These are phyloP conservation scores for Dissophora ornata DNA, from an alignment of 192 early-diverging fungal species.

Conservation along the genomic window DNA sequence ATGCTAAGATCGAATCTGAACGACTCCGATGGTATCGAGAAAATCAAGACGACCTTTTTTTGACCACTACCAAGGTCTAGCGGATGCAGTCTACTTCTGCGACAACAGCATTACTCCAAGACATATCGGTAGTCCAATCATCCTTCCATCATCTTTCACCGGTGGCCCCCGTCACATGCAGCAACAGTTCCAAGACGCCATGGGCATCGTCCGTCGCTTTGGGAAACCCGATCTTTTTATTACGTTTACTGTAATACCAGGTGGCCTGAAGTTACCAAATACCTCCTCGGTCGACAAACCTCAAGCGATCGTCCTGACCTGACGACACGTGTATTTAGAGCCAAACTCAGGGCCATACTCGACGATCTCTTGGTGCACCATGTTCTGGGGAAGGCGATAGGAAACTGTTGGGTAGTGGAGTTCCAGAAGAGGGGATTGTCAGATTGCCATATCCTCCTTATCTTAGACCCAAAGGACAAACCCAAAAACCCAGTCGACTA, in stretches of 20 bases:
- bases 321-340: slow-evolving; percentile 4
- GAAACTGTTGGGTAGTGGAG: slow-evolving; percentile 17
- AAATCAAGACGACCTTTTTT: background rate
- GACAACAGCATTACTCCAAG: background rate
- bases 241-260: slow-evolving; percentile 17
- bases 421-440: slow-evolving; percentile 40
- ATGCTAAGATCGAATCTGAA: slow-evolving; percentile 21
- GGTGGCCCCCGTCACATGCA: slow-evolving; percentile 35
- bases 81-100: background rate
- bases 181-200: slow-evolving; percentile 9
- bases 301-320: slow-evolving; percentile 28
- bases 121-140: background rate
- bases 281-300: slow-evolving; percentile 8
- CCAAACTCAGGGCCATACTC: slow-evolving; percentile 14
- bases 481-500: background rate
- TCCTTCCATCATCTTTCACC: slow-evolving; percentile 32
- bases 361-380: slow-evolving; percentile 15
- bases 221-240: slow-evolving; percentile 12
- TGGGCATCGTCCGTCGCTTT: slow-evolving; percentile 2
- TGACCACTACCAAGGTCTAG: background rate
- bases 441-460: slow-evolving; percentile 32
- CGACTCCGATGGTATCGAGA: background rate
- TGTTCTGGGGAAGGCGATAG: slow-evolving; percentile 19
- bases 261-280: slow-evolving; percentile 7
- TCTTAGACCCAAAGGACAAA: slow-evolving; percentile 3